A percentile compares a stretch with the other conserved stretches of the same genome.
Conservation (phyloP, 2,329 filamentous ascomycete genomes). For the Mycosphaerella sp. region DNA sequence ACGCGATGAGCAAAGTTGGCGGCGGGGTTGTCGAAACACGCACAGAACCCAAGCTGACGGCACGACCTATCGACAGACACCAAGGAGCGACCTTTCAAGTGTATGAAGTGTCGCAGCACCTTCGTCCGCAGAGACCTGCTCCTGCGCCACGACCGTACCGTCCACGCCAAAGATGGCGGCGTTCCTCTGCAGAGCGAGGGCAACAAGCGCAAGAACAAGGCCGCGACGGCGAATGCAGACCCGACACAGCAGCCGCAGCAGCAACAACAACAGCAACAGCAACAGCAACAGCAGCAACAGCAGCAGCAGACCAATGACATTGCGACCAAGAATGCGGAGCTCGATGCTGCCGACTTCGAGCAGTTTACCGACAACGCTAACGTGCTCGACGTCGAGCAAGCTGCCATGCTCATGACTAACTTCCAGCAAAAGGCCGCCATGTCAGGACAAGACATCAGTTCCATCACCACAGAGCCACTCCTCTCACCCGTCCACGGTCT, state of each 20-base stretch:
- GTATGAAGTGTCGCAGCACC: slow-evolving; percentile 94
- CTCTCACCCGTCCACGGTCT: slow-evolving; percentile 63
- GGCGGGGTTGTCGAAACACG: slow-evolving; percentile 21
- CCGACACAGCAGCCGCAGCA: background rate
- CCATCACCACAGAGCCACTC: slow-evolving; percentile 54
- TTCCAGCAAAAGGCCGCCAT: slow-evolving; percentile 88
- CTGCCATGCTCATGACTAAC: slow-evolving; percentile 97
- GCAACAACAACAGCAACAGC: slow-evolving; percentile 1
- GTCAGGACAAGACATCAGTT: slow-evolving; percentile 54
- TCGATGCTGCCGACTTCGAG: slow-evolving; percentile 80
- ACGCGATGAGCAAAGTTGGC: slow-evolving; percentile 4
- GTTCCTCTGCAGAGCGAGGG: slow-evolving; percentile 89
- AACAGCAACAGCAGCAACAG: background rate
- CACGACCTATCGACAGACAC: slow-evolving; percentile 59
- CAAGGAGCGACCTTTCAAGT: slow-evolving; percentile 98
- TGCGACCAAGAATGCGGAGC: slow-evolving; percentile 63
- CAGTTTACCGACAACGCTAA: slow-evolving; percentile 89
- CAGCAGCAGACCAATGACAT: slow-evolving; percentile 4
- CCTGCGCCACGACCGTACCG: slow-evolving; percentile 93
- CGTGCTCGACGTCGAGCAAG: slow-evolving; percentile 92
- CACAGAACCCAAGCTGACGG: slow-evolving; percentile 18
- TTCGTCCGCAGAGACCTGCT: slow-evolving; percentile 96
- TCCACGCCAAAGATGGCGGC: slow-evolving; percentile 96
- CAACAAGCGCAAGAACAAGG: slow-evolving; percentile 59
- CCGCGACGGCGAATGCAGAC: background rate